These are phyloP conservation scores for Phytophthora fragariae DNA, from an alignment of 352 stramenopile species.

Conservation along the genomic window DNA sequence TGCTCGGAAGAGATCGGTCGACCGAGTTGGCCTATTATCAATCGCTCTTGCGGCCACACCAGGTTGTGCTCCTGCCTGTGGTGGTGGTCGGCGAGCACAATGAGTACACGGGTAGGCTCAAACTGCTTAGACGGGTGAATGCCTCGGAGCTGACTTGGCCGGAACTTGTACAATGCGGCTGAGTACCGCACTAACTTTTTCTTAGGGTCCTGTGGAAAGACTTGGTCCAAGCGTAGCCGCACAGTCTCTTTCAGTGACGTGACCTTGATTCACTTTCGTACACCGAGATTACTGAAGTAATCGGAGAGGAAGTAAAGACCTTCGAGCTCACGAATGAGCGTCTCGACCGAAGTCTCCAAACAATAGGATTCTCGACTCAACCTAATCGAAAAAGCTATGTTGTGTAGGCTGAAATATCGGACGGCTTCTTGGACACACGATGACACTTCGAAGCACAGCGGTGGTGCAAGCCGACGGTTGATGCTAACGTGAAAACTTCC, in stretches of 20 bases:
- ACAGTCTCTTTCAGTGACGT: too few relatives aligned
- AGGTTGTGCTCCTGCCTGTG: constrained; percentile 34
- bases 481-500: too few relatives aligned
- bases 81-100: constrained; percentile 27
- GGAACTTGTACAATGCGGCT: constrained; percentile 42
- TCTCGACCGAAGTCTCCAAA: too few relatives aligned
- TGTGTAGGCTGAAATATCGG: constrained; percentile 15
- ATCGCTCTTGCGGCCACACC: constrained; percentile 22
- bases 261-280: too few relatives aligned
- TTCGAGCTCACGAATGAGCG: too few relatives aligned
- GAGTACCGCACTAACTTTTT: background rate
- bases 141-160: constrained; percentile 25
- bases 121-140: constrained; percentile 25
- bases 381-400: too few relatives aligned
- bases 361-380: too few relatives aligned
- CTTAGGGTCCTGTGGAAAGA: too few relatives aligned
- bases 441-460: constrained; percentile 1
- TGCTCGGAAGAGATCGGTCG: constrained; percentile 20
- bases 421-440: constrained; percentile 10
- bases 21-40: constrained; percentile 36
- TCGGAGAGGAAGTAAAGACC: too few relatives aligned
- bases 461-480: too few relatives aligned
- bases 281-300: too few relatives aligned
- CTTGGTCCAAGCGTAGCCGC: too few relatives aligned
- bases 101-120: constrained; percentile 31